Percentiles rank a stretch among this genome's conserved stretches.
Conservation (phyloP, 2,329 filamentous ascomycete genomes). For the Aspergillus sp. region DNA sequence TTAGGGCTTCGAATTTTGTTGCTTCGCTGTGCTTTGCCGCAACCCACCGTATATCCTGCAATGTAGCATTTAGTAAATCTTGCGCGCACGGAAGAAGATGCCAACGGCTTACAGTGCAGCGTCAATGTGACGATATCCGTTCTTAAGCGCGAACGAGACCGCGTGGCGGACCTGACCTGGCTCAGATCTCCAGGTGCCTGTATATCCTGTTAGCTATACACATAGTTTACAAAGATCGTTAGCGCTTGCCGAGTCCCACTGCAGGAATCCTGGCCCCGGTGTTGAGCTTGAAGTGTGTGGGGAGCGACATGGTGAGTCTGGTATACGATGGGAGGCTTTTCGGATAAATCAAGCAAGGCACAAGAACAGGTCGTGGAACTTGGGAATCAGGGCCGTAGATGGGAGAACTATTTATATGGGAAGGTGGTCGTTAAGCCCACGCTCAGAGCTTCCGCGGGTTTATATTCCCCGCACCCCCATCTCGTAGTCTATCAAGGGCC, state of each 20-base stretch:
- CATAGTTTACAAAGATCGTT: not conserved
- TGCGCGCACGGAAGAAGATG: too few relatives aligned
- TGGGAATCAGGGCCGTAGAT: too few relatives aligned
- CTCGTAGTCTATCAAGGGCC: too few relatives aligned
- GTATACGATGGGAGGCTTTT: too few relatives aligned
- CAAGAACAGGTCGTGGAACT: too few relatives aligned
- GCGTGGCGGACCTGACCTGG: conserved; percentile 38
- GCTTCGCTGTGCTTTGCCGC: not conserved
- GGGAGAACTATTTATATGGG: too few relatives aligned
- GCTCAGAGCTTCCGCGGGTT: too few relatives aligned
- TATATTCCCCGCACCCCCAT: too few relatives aligned
- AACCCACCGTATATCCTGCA: not conserved
- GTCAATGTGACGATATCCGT: conserved; percentile 24
- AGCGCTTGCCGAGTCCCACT: not conserved
- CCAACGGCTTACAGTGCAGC: not conserved
- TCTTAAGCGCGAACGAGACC: conserved; percentile 39
- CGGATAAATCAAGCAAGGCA: too few relatives aligned
- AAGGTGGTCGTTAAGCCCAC: too few relatives aligned
- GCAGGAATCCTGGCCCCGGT: not conserved
- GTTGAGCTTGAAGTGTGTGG: not conserved
- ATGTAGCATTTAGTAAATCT: not conserved
- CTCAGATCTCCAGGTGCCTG: conserved; percentile 43
- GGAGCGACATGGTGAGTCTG: not conserved
- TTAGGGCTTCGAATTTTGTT: not conserved
- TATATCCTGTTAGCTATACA: not conserved